Base-by-base conservation (phyloP, 352 stramenopile species). In the Peronosclerospora sorghi region DNA sequence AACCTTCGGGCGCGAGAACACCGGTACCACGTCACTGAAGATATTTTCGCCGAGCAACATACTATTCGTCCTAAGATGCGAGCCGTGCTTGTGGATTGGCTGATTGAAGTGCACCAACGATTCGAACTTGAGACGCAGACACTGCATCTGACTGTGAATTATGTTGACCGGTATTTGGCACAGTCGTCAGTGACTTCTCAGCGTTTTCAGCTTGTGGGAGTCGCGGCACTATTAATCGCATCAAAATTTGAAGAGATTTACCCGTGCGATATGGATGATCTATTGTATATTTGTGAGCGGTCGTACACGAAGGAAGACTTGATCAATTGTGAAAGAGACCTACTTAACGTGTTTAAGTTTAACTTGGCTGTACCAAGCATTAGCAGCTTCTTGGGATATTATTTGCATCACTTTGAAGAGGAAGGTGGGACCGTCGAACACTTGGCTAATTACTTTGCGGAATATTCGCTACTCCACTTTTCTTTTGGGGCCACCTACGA, bases 221-320 rank as follows among this genome's bases (percentile, higher is more conserved):
- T 99, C 28, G 94, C 94, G 2, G 79, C 85, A 32, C 83, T 99
- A 45, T 76, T 99, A 49, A 65, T 86, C 45, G 95, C 95, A 10
- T 96, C 95, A 18, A 99, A 99, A 75, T 99, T 99, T 65, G 97
- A 99, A 60, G 96, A 99, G 64, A 98, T 99, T 42, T 98, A 98
- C 56, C 92, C 94, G 8, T 94, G 95, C 10, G 92, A 98, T 61
- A 85, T 98, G 39, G 64, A 85, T 13, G 96, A 99, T 59, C 71
- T 99, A 28, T 81, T 98, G 41, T 98, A 97, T 65, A 98, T 99
- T 58, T 98, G 95, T 36, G 95, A 99, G 65, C 68, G 87, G 23
- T 94, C 95, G 5, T 99, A 98, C 70, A 92, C 75, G 47, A 88
- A 53, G 38, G 49, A 67, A 18, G 56, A 86, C 21, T 65, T 86